A percentile compares a stretch with the other conserved stretches of the same genome.
Evolutionary conservation across 768 basidiomycete species (phyloP).

Genomic region (Hydnum rufescens): DNA sequence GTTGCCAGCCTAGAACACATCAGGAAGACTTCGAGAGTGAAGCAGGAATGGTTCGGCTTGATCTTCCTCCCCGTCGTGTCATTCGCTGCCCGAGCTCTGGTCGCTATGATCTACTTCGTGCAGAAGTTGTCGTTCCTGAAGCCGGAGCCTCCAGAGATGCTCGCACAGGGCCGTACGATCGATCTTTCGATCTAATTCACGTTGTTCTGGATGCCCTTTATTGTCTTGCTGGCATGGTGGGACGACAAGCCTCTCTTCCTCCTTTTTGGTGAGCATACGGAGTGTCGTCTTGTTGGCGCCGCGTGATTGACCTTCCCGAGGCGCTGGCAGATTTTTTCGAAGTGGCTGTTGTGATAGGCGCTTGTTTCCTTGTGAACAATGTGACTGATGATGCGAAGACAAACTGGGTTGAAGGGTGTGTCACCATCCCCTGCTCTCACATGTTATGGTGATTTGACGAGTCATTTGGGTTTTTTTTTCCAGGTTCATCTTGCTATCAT

Average conservation of each 20-base stretch:
- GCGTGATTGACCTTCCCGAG: no score
- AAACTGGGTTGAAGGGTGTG: slow-evolving; percentile 61
- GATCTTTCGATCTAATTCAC: slow-evolving; percentile 62
- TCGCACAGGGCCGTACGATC: slow-evolving; percentile 50
- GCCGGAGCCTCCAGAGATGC: slow-evolving; percentile 28
- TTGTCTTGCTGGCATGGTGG: slow-evolving; percentile 54
- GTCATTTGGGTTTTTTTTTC: no score
- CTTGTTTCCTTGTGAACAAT: slow-evolving; percentile 62
- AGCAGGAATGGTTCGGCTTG: slow-evolving; percentile 55
- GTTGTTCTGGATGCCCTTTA: slow-evolving; percentile 60
- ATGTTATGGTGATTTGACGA: no score
- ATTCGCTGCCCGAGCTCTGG: slow-evolving; percentile 47
- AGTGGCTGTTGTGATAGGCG: slow-evolving; percentile 33
- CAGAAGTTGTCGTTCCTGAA: slow-evolving; percentile 24
- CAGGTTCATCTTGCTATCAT: slow-evolving; percentile 41
- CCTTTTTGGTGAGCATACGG: slow-evolving; percentile 41
- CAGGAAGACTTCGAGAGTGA: slow-evolving; percentile 23
- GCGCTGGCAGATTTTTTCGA: slow-evolving; percentile 9
- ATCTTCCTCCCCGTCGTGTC: slow-evolving; percentile 53
- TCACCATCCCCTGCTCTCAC: no score
- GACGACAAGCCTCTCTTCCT: slow-evolving; percentile 35
- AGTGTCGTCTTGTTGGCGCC: no score
- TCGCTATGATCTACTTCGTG: slow-evolving; percentile 38
- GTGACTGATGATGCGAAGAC: slow-evolving; percentile 63
- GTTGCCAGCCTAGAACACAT: slow-evolving; percentile 45